Evolutionary conservation across 805 yeast species (phyloP), one percentile per base, ranked within the genome.

Genomic region (Allodekkera sacchari): DNA sequence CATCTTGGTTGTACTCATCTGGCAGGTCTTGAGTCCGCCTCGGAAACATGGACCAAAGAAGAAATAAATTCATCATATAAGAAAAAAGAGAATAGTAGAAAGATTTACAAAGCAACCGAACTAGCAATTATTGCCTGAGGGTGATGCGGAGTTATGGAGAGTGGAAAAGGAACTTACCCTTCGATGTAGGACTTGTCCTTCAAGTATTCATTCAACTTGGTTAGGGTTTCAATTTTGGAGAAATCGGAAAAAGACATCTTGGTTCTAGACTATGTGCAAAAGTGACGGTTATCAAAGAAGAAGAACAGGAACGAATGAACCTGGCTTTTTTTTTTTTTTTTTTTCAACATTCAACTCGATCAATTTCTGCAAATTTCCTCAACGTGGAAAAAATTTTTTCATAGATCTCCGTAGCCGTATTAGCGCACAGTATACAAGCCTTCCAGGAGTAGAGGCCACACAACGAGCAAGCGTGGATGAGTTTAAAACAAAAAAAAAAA

Each of bases 21-120:
- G 77, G 83, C 79, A 88, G 94, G 94, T 80, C 89, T 82, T 82
- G 74, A 78, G 64, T 67, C 84, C 94, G 78, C 87, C 83, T 84
- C 94, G 75, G 80, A 80, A 83, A 83, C 94, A 83, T 88, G 94
- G 94, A 83, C 94, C 94, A 83, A 79, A 56, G 61, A 54, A 53
- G 69, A 12, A 13, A 18, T 16, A 57, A 55, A 66, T 64, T 81
- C 87, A 81, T 78, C 84, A 77, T 71, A 34, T 42, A 25, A 21
- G 24, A 22, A 32, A 28, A 20, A 21, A n/a, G 6, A 27, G 19
- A 25, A 6, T 9, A 5, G 25, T n/a, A 28, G 23, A 26, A 11
- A 8, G 14, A 22, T n/a, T 11, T 15, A 4, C n/a, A 14, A 22
- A 21, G 13, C 15, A 27, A n/a, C 31, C n/a, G n/a, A n/a, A 27